Conservation (phyloP, 2,329 filamentous ascomycete genomes). For the Paracoccidioides lutzii region DNA sequence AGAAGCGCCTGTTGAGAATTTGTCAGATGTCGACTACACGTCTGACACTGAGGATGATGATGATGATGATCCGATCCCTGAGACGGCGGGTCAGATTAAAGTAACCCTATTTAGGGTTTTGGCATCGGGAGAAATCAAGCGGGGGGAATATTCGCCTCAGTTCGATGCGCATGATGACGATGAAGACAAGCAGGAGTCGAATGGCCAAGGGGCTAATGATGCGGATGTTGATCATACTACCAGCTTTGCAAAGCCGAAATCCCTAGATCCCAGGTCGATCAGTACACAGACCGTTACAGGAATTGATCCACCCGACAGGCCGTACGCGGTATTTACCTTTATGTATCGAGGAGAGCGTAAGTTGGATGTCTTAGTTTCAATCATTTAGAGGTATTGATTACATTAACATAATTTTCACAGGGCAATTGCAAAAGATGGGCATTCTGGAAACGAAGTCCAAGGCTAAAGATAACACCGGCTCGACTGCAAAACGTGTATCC, state of each 20-base stretch:
- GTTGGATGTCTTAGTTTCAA: constrained; percentile 25
- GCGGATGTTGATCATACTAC: constrained; percentile 92
- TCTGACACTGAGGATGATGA: constrained; percentile 65
- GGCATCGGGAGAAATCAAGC: constrained; percentile 92
- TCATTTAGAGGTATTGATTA: background rate
- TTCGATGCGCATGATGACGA: constrained; percentile 96
- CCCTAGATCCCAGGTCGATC: constrained; percentile 89
- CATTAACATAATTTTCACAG: constrained; percentile 33
- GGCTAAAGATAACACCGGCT: constrained; percentile 45
- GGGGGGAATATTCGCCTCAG: constrained; percentile 93
- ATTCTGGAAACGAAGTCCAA: constrained; percentile 57
- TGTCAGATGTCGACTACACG: constrained; percentile 52
- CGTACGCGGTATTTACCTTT: constrained; percentile 94
- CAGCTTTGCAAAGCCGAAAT: constrained; percentile 93
- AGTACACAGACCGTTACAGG: constrained; percentile 99
- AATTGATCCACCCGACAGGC: constrained; percentile 89
- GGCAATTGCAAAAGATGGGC: constrained; percentile 93
- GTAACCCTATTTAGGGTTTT: constrained; percentile 91
- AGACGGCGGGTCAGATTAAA: constrained; percentile 95
- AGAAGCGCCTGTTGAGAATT: constrained; percentile 57
- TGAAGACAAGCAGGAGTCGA: constrained; percentile 45
- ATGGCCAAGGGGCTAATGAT: constrained; percentile 45
- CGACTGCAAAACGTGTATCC: constrained; percentile 63
- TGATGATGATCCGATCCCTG: constrained; percentile 65
- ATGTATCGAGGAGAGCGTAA: constrained; percentile 90